phyloP scores from a whole-genome alignment of 2,329 filamentous ascomycete genomes.

The Zymoseptoria pseudotritici region DNA sequence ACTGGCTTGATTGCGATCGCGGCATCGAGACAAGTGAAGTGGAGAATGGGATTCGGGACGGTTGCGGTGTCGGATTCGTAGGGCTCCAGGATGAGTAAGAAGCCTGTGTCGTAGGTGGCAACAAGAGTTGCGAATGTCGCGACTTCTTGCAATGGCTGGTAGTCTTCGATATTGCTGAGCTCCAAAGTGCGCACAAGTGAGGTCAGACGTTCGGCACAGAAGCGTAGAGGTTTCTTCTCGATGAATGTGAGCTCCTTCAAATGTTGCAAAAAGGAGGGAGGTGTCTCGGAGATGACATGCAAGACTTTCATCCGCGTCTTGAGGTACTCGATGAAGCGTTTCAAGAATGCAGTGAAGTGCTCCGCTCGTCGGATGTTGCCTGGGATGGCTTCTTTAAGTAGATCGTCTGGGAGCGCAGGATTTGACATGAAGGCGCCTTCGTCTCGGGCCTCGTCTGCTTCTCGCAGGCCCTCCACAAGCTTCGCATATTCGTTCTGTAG shows the following conservation, averaged over 20 bases:
- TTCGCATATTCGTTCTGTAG: conserved; percentile 93
- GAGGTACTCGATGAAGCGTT: conserved; percentile 94
- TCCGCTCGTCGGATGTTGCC: conserved; percentile 94
- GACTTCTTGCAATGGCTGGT: conserved; percentile 91
- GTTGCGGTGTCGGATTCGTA: conserved; percentile 93
- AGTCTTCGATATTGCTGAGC: conserved; percentile 96
- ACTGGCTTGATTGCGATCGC: conserved; percentile 97
- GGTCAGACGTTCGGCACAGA: conserved; percentile 89
- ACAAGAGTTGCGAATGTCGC: conserved; percentile 95
- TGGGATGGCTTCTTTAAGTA: conserved; percentile 90
- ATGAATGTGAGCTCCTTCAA: conserved; percentile 95
- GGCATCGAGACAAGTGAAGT: conserved; percentile 93
- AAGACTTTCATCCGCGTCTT: conserved; percentile 96
- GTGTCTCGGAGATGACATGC: conserved; percentile 94
- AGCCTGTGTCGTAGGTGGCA: conserved; percentile 94
- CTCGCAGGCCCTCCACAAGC: conserved; percentile 81
- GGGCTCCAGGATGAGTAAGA: conserved; percentile 91
- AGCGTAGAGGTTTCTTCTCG: conserved; percentile 87
- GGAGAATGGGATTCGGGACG: conserved; percentile 91
- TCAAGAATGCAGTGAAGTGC: conserved; percentile 90
- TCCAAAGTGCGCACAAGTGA: conserved; percentile 92
- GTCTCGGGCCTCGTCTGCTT: conserved; percentile 79
- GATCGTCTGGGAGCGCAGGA: conserved; percentile 84
- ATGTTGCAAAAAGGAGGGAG: conserved; percentile 85
- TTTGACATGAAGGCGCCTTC: conserved; percentile 98